Evolutionary conservation across 2,329 filamentous ascomycete species (phyloP).

Genomic region (Sporothrix pseudoabietina): DNA sequence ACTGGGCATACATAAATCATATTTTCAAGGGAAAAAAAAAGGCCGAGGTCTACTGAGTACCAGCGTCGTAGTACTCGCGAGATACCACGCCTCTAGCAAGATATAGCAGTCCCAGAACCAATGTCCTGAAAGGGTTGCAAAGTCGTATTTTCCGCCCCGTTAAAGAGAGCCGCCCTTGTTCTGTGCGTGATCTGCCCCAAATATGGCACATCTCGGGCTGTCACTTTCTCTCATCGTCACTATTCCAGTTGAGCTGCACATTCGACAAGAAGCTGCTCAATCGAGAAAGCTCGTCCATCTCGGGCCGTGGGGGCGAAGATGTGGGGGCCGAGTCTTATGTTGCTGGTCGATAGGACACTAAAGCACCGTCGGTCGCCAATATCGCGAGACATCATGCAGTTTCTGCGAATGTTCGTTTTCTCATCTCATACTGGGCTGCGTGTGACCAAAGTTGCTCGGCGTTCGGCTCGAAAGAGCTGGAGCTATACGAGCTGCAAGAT

Average conservation of each 20-base stretch:
- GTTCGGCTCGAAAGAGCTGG: background rate
- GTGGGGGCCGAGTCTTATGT: slow-evolving; percentile 8
- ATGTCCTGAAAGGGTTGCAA: background rate
- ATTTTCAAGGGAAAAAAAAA: background rate
- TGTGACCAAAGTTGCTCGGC: slow-evolving; percentile 10
- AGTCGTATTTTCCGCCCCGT: background rate
- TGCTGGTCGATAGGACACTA: background rate
- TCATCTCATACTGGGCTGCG: background rate
- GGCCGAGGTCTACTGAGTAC: background rate
- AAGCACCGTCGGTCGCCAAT: background rate
- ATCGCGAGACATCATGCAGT: slow-evolving; percentile 5
- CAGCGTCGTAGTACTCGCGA: slow-evolving; percentile 4
- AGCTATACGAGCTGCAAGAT: slow-evolving; percentile 1
- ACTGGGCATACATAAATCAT: slow-evolving; percentile 9
- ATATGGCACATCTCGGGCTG: background rate
- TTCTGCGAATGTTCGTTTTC: background rate
- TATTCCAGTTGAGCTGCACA: background rate
- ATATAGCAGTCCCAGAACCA: slow-evolving; percentile 13
- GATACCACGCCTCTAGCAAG: background rate
- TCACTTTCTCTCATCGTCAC: background rate
- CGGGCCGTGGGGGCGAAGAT: slow-evolving; percentile 5
- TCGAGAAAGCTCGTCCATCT: background rate
- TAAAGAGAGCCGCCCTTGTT: background rate
- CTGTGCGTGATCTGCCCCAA: slow-evolving; percentile 20
- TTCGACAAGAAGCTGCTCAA: background rate